These are phyloP conservation scores for Penicillium coffeae DNA, from an alignment of 495 filamentous ascomycete genomes.

Conservation along the genomic window DNA sequence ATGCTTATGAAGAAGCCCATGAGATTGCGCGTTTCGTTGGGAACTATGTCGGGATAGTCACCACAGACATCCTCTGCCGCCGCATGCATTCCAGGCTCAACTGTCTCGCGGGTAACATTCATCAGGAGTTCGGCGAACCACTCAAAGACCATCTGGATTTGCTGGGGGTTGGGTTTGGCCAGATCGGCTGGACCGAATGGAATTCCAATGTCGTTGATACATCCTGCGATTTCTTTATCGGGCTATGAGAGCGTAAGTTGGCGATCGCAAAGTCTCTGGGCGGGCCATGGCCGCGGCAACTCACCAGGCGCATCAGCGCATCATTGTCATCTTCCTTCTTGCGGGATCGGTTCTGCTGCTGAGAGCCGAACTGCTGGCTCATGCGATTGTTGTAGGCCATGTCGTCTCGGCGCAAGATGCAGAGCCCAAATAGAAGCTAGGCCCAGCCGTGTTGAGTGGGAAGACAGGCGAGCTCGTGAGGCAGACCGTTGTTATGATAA, in stretches of 20 bases:
- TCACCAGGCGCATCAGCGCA: slow-evolving; percentile 81
- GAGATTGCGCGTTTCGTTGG: slow-evolving; percentile 80
- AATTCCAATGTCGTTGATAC: slow-evolving; percentile 94
- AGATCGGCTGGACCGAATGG: slow-evolving; percentile 84
- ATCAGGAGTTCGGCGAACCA: slow-evolving; percentile 93
- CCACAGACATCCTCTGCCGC: slow-evolving; percentile 82
- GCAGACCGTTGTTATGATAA: slow-evolving; percentile 24
- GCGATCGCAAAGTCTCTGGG: background rate
- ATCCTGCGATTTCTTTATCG: slow-evolving; percentile 89
- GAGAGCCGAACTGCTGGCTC: slow-evolving; percentile 55
- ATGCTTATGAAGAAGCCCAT: slow-evolving; percentile 89
- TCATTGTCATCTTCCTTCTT: slow-evolving; percentile 80
- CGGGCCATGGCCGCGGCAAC: slow-evolving; percentile 9
- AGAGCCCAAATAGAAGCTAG: background rate
- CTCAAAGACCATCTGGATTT: slow-evolving; percentile 95
- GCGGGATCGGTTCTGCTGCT: slow-evolving; percentile 59
- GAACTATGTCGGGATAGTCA: slow-evolving; percentile 75
- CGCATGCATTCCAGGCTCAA: slow-evolving; percentile 91
- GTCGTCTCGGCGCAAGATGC: background rate
- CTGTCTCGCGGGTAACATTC: slow-evolving; percentile 82
- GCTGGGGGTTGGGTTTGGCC: slow-evolving; percentile 85
- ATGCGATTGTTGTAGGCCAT: slow-evolving; percentile 70
- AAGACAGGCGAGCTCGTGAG: slow-evolving; percentile 1
- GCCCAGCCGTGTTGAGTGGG: background rate
- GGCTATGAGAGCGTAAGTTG: slow-evolving; percentile 39